Evolutionary conservation across 805 yeast genomes (phyloP).

Genomic region (Ogataea paradorogensis): DNA sequence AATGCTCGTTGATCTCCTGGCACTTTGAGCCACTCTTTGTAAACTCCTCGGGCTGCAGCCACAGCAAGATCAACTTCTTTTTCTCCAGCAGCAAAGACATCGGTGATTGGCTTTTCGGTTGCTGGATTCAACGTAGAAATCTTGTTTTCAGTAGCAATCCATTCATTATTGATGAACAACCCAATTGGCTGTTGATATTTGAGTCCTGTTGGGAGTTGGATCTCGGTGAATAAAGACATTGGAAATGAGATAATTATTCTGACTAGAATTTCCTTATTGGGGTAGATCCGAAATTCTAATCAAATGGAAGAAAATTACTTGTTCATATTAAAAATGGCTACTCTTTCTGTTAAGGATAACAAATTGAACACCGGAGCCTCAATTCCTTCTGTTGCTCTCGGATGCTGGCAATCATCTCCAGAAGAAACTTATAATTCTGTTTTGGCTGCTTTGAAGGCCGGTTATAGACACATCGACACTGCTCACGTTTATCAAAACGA

Average conservation of each 20-base stretch:
- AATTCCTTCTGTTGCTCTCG: slow-evolving; percentile 70
- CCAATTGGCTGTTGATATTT: slow-evolving; percentile 59
- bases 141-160: slow-evolving; percentile 38
- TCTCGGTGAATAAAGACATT: slow-evolving; percentile 16
- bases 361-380: slow-evolving; percentile 15
- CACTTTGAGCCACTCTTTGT: slow-evolving; percentile 45
- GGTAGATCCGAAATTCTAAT: neutral
- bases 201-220: slow-evolving; percentile 44
- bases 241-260: neutral
- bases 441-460: slow-evolving; percentile 53
- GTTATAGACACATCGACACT: slow-evolving; percentile 72
- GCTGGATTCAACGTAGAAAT: slow-evolving; percentile 49
- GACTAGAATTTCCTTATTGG: slow-evolving; percentile 1
- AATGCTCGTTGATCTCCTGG: slow-evolving; percentile 40
- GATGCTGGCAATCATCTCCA: slow-evolving; percentile 65
- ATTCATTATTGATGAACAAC: slow-evolving; percentile 56
- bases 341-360: slow-evolving; percentile 10
- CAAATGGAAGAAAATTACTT: neutral
- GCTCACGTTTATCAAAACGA: slow-evolving; percentile 68
- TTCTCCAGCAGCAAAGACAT: slow-evolving; percentile 45
- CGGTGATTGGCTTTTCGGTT: slow-evolving; percentile 45
- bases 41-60: slow-evolving; percentile 46
- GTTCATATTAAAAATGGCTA: slow-evolving; percentile 1
- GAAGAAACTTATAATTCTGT: slow-evolving; percentile 55
- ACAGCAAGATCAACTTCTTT: slow-evolving; percentile 52